Conservation (phyloP, 1,284 basidiomycete species). For the Ustilago vetiveriae region DNA sequence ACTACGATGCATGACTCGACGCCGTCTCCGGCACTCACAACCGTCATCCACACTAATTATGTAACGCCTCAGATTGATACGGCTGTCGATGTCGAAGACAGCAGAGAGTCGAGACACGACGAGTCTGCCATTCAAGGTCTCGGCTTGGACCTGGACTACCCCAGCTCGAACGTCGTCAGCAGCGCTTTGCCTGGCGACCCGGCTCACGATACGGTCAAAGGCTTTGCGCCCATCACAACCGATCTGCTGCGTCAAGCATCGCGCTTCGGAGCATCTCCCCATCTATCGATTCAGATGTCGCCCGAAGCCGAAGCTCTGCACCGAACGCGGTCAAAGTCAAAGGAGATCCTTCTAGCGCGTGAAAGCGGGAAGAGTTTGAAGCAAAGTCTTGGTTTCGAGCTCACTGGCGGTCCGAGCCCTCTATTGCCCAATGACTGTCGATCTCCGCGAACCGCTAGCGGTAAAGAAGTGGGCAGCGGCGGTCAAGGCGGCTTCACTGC, state of each 20-base stretch:
- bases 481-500: slow-evolving; percentile 9
- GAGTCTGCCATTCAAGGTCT: slow-evolving; percentile 20
- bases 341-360: slow-evolving; percentile 21
- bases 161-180: neutral
- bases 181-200: neutral
- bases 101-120: neutral
- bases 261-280: slow-evolving; percentile 21
- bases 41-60: slow-evolving; percentile 30
- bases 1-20: neutral
- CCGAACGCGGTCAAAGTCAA: slow-evolving; percentile 18
- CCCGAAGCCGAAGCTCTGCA: slow-evolving; percentile 12
- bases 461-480: slow-evolving; percentile 21
- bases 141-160: slow-evolving; percentile 23
- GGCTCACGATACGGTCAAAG: slow-evolving; percentile 3
- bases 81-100: neutral
- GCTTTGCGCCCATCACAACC: slow-evolving; percentile 31
- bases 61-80: slow-evolving; percentile 20
- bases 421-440: slow-evolving; percentile 37
- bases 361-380: slow-evolving; percentile 9
- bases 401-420: slow-evolving; percentile 29
- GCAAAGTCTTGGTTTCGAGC: slow-evolving; percentile 12
- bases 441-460: slow-evolving; percentile 35
- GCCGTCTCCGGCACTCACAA: slow-evolving; percentile 27
- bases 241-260: slow-evolving; percentile 32
- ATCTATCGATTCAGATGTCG: slow-evolving; percentile 45